A percentile compares a stretch with the other conserved stretches of the same genome.
phyloP scores from a whole-genome alignment of 2,329 filamentous ascomycete genomes.

The Sclerotinia glacialis region DNA sequence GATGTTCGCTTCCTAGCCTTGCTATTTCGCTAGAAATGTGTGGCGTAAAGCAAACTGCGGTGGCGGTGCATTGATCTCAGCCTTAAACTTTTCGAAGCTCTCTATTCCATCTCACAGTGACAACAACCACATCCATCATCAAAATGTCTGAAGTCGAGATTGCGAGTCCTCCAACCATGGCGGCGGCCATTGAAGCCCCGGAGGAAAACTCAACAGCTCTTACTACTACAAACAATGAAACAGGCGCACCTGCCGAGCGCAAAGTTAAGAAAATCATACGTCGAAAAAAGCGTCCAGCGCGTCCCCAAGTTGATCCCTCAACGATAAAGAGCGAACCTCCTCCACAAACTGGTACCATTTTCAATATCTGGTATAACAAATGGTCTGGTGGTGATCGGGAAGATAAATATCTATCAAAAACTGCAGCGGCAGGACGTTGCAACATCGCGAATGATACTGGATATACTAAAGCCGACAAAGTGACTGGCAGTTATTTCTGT shows the following conservation, averaged over 20 bases:
- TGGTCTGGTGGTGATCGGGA: slow-evolving; percentile 95
- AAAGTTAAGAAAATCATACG: slow-evolving; percentile 91
- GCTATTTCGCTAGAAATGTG: not conserved
- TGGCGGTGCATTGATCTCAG: slow-evolving; percentile 20
- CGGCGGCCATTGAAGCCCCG: slow-evolving; percentile 20
- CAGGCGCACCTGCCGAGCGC: slow-evolving; percentile 34
- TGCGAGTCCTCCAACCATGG: slow-evolving; percentile 30
- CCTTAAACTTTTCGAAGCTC: slow-evolving; percentile 22
- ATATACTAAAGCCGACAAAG: slow-evolving; percentile 73
- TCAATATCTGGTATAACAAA: slow-evolving; percentile 99
- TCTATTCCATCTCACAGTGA: slow-evolving; percentile 1
- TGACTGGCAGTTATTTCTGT: slow-evolving; percentile 85
- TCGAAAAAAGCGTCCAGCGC: slow-evolving; percentile 84
- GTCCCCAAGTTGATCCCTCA: slow-evolving; percentile 84
- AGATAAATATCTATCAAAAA: slow-evolving; percentile 82
- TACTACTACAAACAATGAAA: slow-evolving; percentile 34
- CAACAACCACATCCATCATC: slow-evolving; percentile 20
- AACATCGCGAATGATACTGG: slow-evolving; percentile 77
- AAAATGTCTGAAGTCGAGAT: slow-evolving; percentile 36
- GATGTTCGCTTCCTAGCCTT: not conserved
- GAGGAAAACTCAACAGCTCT: slow-evolving; percentile 32
- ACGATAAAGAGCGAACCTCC: slow-evolving; percentile 80
- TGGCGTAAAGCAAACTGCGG: not conserved
- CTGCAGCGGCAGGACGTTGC: slow-evolving; percentile 79
- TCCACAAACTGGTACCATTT: slow-evolving; percentile 89